Evolutionary conservation across 2,329 filamentous ascomycete species (phyloP).

Genomic region (Lomentospora prolificans): DNA sequence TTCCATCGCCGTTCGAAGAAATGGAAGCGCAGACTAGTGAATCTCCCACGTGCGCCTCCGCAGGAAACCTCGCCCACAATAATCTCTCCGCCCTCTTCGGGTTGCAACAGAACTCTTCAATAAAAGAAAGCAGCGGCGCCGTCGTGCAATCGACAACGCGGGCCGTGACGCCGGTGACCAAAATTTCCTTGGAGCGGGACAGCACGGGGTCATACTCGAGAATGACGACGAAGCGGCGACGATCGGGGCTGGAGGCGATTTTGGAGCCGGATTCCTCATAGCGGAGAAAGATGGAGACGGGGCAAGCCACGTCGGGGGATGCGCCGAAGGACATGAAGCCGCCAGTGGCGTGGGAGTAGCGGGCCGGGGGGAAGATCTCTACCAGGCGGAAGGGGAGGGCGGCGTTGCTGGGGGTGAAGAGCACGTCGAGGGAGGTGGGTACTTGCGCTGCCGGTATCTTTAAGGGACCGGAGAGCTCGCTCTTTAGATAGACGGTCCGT

Average conservation of each 20-base stretch:
- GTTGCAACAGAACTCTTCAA: neutral
- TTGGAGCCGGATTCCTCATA: conserved; percentile 3
- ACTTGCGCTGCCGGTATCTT: neutral
- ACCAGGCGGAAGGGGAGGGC: conserved; percentile 7
- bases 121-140: neutral
- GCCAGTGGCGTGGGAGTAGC: neutral
- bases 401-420: neutral
- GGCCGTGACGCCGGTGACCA: neutral
- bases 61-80: neutral
- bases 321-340: conserved; percentile 1
- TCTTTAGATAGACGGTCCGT: neutral
- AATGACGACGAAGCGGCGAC: conserved; percentile 7
- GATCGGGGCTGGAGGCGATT: neutral
- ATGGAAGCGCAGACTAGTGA: neutral
- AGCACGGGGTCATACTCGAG: neutral
- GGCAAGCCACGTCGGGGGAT: neutral
- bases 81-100: neutral
- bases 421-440: conserved; percentile 2
- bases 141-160: conserved; percentile 2
- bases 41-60: neutral
- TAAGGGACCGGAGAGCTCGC: neutral
- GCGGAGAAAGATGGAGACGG: conserved; percentile 1
- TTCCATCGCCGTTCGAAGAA: neutral
- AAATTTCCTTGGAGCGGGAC: neutral
- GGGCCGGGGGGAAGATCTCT: conserved; percentile 5